A percentile compares a stretch with the other conserved stretches of the same genome.
These are phyloP conservation scores for Dendrobium nobile DNA, from an alignment of 106 monocot genomes.

Conservation along the genomic window DNA sequence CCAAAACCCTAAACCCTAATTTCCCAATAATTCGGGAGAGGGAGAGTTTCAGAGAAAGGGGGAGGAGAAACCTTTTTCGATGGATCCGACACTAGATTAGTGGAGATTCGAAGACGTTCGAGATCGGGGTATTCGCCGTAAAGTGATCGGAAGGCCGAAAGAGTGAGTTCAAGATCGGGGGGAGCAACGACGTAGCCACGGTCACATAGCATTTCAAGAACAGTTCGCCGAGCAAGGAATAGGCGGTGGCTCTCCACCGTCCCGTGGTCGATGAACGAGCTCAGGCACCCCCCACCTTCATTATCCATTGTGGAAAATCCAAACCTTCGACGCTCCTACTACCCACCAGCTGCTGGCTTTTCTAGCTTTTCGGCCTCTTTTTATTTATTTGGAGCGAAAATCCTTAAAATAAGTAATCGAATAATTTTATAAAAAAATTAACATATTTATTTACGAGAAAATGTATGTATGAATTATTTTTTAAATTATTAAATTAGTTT, in stretches of 20 bases:
- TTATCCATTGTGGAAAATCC: background rate
- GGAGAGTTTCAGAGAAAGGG: background rate
- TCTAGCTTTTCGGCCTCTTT: too few relatives aligned
- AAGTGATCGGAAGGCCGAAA: conserved; percentile 5
- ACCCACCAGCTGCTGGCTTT: background rate
- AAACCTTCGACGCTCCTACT: background rate
- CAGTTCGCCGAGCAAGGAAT: conserved; percentile 70
- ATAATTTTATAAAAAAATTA: too few relatives aligned
- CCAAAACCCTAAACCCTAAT: conserved; percentile 2
- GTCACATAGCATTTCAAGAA: conserved; percentile 84
- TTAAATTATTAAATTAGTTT: too few relatives aligned
- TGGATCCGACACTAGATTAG: conserved; percentile 9
- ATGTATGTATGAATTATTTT: too few relatives aligned
- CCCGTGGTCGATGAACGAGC: conserved; percentile 47
- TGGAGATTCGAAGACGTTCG: conserved; percentile 9
- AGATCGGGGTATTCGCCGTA: conserved; percentile 11
- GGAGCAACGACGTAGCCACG: conserved; percentile 56
- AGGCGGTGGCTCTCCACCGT: conserved; percentile 73
- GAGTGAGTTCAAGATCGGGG: conserved; percentile 7
- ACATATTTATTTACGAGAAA: too few relatives aligned
- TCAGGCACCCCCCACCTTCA: conserved; percentile 28
- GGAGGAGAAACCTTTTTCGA: conserved; percentile 8
- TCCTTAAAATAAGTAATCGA: too few relatives aligned
- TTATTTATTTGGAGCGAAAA: too few relatives aligned
- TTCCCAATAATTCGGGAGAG: background rate